Percentiles rank a stretch among this genome's conserved stretches.
phyloP scores from a whole-genome alignment of 2,329 filamentous ascomycete genomes.

The Bisporella sp. region DNA sequence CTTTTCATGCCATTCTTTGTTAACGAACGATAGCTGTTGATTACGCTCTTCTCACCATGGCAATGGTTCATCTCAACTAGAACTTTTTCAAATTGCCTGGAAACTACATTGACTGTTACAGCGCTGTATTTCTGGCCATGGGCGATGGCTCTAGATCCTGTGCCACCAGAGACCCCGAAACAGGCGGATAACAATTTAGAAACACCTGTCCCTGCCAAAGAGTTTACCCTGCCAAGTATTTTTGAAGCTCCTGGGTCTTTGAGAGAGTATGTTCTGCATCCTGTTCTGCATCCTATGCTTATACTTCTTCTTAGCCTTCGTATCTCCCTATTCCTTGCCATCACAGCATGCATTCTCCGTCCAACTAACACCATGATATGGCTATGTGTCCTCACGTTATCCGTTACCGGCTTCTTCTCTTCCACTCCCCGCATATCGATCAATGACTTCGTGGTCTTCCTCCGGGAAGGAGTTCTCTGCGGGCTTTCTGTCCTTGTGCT shows the following conservation, averaged over 20 bases:
- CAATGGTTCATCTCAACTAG: constrained; percentile 94
- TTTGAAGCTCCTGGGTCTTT: constrained; percentile 24
- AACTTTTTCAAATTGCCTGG: constrained; percentile 89
- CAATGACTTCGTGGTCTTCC: constrained; percentile 40
- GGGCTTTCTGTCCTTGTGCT: constrained; percentile 53
- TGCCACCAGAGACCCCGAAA: background rate
- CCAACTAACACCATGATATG: constrained; percentile 89
- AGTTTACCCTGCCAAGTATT: constrained; percentile 7
- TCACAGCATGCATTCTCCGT: constrained; percentile 74
- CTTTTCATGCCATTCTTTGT: background rate
- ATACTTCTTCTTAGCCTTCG: constrained; percentile 39
- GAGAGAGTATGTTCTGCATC: constrained; percentile 22
- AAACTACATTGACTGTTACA: constrained; percentile 77
- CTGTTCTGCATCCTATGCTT: background rate
- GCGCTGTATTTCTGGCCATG: constrained; percentile 86
- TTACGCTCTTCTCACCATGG: constrained; percentile 77
- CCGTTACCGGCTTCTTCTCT: constrained; percentile 37
- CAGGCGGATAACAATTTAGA: constrained; percentile 15
- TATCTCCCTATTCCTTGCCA: constrained; percentile 66
- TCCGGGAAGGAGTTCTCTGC: constrained; percentile 59
- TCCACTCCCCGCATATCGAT: constrained; percentile 22
- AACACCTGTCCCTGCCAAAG: constrained; percentile 14
- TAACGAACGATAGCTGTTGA: constrained; percentile 47
- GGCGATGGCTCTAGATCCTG: constrained; percentile 48
- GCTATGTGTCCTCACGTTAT: constrained; percentile 56